Base-by-base conservation (phyloP, 257 asterid species). In the Forsythia suspensa region DNA sequence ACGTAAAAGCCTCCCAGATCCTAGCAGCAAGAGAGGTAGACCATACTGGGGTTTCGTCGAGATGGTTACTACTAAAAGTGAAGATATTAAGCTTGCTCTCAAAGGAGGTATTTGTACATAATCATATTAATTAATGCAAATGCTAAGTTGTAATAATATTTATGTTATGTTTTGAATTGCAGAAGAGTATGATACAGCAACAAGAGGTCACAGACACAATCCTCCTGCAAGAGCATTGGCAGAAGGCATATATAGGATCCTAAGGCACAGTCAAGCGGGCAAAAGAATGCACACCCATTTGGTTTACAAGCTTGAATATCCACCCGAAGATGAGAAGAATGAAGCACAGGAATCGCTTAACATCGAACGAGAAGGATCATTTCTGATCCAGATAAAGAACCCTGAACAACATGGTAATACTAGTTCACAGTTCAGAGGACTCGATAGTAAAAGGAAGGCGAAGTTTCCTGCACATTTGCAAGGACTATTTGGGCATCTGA, bases 291-390 rank as follows among this genome's bases (percentile, higher is more conserved):
- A 90, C 81, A 91, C 96, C 0, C 98, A 92, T 73, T 82, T 92
- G 76, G 84, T 90, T 1, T 90, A 92, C 92, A 92, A 86, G 91
- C 91, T 92, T 37, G 92, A 90, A 65, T 88, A 78, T 42, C 98
- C 97, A 0, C 61, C 80, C 0, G 82, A 83, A 70, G 88, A 86
- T 2, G 86, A 72, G 79, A 76, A 76, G 41, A 86, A 84, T 9
- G 91, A 67, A 21, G 90, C 89, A 0, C 96, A 91, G 61, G 89
- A 89, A 52, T 88, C 87, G 6, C 81, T 94, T 20, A 88, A 90
- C 83, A 81, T 89, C 10, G 90, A 87, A 43, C 79, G 89, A 0
- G 86, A 94, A 73, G 96, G 91, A 2, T 94, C 98, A 11, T 92
- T 88, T 71, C 46, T 92, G 0, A 73, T 92, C 42, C 97, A 92